Evolutionary conservation across 768 basidiomycete species (phyloP).

Genomic region (Pholiota molesta): DNA sequence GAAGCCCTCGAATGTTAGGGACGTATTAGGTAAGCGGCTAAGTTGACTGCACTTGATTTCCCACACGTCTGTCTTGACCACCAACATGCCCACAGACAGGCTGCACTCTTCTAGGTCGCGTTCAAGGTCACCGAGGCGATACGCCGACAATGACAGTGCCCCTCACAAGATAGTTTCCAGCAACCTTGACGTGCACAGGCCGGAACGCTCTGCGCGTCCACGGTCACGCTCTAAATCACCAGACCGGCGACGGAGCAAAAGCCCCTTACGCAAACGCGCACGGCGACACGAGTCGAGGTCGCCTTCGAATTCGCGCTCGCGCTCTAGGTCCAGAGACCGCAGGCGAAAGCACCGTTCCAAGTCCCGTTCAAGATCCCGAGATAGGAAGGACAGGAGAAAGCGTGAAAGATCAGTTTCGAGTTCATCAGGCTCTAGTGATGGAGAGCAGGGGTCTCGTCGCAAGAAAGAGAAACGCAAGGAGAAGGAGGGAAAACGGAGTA

Average conservation of each 20-base stretch:
- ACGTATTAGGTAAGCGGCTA: slow-evolving; percentile 19
- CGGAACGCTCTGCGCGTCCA: slow-evolving; percentile 25
- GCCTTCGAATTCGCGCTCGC: slow-evolving; percentile 30
- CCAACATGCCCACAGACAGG: slow-evolving; percentile 23
- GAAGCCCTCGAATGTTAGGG: slow-evolving; percentile 8
- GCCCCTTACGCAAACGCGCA: slow-evolving; percentile 33
- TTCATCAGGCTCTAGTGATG: slow-evolving; percentile 42
- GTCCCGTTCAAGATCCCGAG: slow-evolving; percentile 34
- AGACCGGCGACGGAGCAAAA: slow-evolving; percentile 32
- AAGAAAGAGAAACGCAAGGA: slow-evolving; percentile 50
- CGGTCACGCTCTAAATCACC: slow-evolving; percentile 30
- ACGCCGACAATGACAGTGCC: slow-evolving; percentile 9
- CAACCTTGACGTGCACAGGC: slow-evolving; percentile 13
- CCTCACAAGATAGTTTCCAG: slow-evolving; percentile 4
- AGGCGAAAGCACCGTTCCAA: slow-evolving; percentile 23
- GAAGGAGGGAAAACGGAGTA: slow-evolving; percentile 49
- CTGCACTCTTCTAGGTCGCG: slow-evolving; percentile 22
- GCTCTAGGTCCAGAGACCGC: slow-evolving; percentile 35
- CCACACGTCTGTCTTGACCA: slow-evolving; percentile 4
- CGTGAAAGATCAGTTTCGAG: slow-evolving; percentile 41
- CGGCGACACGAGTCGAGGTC: slow-evolving; percentile 26
- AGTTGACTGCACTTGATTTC: slow-evolving; percentile 1
- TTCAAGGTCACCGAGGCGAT: slow-evolving; percentile 26
- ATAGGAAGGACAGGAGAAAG: slow-evolving; percentile 24
- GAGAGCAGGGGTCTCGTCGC: slow-evolving; percentile 38